phyloP scores from a whole-genome alignment of 768 basidiomycete genomes.

The Tylopilus subfusipes region DNA sequence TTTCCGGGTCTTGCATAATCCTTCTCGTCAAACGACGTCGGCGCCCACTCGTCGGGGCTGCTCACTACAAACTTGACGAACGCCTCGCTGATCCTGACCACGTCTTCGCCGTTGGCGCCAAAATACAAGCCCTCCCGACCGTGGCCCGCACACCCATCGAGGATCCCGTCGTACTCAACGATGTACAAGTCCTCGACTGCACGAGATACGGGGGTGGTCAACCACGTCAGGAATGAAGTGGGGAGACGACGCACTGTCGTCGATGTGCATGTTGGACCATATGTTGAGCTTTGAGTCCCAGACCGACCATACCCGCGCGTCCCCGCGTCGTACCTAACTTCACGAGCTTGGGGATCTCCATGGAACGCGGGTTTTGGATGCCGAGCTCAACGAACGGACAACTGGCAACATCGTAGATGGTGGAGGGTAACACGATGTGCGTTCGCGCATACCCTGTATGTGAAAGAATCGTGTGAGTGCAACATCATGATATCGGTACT shows the following conservation, averaged over 20 bases:
- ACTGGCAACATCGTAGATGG: slow-evolving; percentile 54
- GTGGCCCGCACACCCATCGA: slow-evolving; percentile 6
- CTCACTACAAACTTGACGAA: background rate
- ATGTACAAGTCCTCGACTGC: slow-evolving; percentile 39
- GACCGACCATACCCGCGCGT: slow-evolving; percentile 53
- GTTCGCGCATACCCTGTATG: slow-evolving; percentile 3
- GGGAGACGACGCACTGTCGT: slow-evolving; percentile 30
- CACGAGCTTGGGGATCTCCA: slow-evolving; percentile 51
- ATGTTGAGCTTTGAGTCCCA: slow-evolving; percentile 56
- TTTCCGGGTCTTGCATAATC: slow-evolving; percentile 5
- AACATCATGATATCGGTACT: background rate
- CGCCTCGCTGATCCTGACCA: slow-evolving; percentile 37
- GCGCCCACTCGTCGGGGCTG: slow-evolving; percentile 11
- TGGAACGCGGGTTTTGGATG: slow-evolving; percentile 47
- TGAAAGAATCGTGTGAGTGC: background rate
- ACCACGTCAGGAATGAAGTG: background rate
- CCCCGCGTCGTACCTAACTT: slow-evolving; percentile 42
- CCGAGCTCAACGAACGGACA: slow-evolving; percentile 42
- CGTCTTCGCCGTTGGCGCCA: slow-evolving; percentile 47
- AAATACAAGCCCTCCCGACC: slow-evolving; percentile 49
- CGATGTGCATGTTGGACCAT: slow-evolving; percentile 58
- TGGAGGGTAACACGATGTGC: slow-evolving; percentile 49
- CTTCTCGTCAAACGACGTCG: slow-evolving; percentile 40
- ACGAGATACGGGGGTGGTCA: background rate
- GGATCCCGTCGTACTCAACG: slow-evolving; percentile 37